Base-by-base conservation (phyloP, 768 basidiomycete species). In the Boletus sp. region DNA sequence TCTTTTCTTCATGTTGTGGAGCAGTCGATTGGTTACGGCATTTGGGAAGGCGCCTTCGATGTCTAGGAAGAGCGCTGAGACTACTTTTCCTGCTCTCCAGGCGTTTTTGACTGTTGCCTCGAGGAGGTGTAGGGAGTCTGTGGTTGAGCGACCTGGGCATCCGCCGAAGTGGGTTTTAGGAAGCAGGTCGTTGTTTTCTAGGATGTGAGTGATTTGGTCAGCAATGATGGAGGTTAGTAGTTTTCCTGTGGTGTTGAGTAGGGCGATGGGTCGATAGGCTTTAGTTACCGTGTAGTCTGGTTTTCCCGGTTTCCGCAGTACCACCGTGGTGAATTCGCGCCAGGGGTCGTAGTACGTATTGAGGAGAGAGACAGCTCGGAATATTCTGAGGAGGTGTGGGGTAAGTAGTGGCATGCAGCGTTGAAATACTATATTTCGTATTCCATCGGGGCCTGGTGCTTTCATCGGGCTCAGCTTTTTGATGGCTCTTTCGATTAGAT, bases 21-120 rank as follows among this genome's bases (percentile, higher is more conserved):
- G 45, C 0, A 62, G 18, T 0, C 15, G 8, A 1, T 56, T 28
- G 0, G 52, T 62, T 0, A 62, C 49, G 0, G 49, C 36, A 3
- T 62, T 62, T 0, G 58, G 58, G 10, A 62, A 62, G 0, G 55
- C 55, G 0, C 61, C 58, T 30, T 62, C 30, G 0, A 62, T 62
- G 40, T 62, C 30, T 0, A 62, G 32, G 32, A 59, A 62, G 0
- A 59, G 18, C 0, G 18, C 45, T 2, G 49, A 55, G 2, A 33
- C 52, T 12, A 54, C 48, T n/a, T 40, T 24, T 10, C 41, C 41
- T 7, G 0, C 2, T 2, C 40, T 20, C 51, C 51, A 52, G 0
- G 39, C 20, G 12, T 48, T 36, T 18, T 50, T 47, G 1, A 53
- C 12, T 0, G n/a, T 47, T 0, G 49, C 29, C 30, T 58, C 37